Conservation (phyloP, 1,139 yeast genomes). For the Taphrina populina region DNA sequence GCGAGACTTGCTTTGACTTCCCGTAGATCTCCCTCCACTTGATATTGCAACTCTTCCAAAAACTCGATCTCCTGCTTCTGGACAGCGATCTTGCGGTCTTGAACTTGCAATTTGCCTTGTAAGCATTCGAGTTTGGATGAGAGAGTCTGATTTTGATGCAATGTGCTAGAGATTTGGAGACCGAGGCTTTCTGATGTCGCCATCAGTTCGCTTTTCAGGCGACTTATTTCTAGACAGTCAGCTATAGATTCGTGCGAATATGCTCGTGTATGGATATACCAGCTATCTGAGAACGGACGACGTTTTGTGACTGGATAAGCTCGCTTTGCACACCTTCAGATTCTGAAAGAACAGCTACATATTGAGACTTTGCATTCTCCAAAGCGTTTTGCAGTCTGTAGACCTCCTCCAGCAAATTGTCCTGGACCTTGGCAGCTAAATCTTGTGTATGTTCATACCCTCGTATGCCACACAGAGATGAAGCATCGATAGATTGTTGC, state of each 20-base stretch:
- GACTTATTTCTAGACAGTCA: background rate
- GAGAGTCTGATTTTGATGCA: background rate
- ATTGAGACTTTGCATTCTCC: background rate
- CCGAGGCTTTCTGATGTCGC: background rate
- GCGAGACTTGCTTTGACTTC: background rate
- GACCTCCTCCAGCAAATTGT: constrained; percentile 8
- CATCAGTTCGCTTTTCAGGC: background rate
- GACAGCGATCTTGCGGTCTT: background rate
- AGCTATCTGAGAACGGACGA: too few species aligned
- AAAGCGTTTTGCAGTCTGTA: constrained; percentile 6
- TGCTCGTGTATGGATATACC: too few species aligned
- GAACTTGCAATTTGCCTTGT: too few species aligned
- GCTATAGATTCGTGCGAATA: too few species aligned
- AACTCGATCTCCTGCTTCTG: constrained; percentile 10
- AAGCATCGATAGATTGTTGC: too few species aligned
- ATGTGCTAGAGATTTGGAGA: background rate
- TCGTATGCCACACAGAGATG: too few species aligned
- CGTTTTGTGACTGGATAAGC: too few species aligned
- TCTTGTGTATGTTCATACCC: too few species aligned
- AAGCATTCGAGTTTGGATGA: constrained; percentile 5
- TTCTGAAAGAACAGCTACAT: too few species aligned
- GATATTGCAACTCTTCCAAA: constrained; percentile 5
- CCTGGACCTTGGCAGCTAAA: constrained; percentile 13
- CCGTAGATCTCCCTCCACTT: constrained; percentile 6
- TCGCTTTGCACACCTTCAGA: too few species aligned